Evolutionary conservation across 78 protist species (phyloP).

Genomic region (Pelomyxa schiedti): DNA sequence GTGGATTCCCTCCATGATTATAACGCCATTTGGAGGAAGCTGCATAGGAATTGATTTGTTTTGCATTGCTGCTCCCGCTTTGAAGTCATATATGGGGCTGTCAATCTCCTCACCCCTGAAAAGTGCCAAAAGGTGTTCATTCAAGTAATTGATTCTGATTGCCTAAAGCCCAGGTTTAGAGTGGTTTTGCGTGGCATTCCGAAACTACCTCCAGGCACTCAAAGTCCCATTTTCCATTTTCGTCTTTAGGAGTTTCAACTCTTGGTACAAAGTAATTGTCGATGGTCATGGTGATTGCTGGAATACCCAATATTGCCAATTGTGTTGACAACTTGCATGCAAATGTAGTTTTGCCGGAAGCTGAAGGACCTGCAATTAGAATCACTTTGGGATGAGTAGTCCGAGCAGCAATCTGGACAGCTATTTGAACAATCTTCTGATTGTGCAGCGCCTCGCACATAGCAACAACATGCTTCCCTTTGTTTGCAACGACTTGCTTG

Average conservation of each 20-base stretch:
- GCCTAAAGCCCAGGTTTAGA: too few relatives aligned
- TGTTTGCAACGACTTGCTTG: not conserved
- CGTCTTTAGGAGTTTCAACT: not conserved
- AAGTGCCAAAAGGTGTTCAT: not conserved
- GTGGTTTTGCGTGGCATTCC: too few relatives aligned
- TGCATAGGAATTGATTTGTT: not conserved
- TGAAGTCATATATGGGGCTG: constrained; percentile 26
- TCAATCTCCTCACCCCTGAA: not conserved
- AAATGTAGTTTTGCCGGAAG: constrained; percentile 54
- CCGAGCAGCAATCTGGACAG: not conserved
- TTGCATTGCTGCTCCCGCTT: constrained; percentile 13
- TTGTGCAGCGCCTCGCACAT: not conserved
- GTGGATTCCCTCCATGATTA: constrained; percentile 50
- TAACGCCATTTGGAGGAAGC: not conserved
- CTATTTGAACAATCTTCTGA: not conserved
- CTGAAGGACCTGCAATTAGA: constrained; percentile 42
- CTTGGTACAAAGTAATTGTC: constrained; percentile 30
- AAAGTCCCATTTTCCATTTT: not conserved
- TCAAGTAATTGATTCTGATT: not conserved
- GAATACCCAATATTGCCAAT: constrained; percentile 1
- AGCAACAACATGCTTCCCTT: not conserved
- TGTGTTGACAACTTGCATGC: constrained; percentile 9
- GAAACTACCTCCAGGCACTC: not conserved
- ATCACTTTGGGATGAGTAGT: not conserved
- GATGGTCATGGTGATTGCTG: constrained; percentile 6